Evolutionary conservation across 768 basidiomycete genomes (phyloP), one percentile per base, ranked within the genome.

Genomic region (Leccinum pellstonianum): DNA sequence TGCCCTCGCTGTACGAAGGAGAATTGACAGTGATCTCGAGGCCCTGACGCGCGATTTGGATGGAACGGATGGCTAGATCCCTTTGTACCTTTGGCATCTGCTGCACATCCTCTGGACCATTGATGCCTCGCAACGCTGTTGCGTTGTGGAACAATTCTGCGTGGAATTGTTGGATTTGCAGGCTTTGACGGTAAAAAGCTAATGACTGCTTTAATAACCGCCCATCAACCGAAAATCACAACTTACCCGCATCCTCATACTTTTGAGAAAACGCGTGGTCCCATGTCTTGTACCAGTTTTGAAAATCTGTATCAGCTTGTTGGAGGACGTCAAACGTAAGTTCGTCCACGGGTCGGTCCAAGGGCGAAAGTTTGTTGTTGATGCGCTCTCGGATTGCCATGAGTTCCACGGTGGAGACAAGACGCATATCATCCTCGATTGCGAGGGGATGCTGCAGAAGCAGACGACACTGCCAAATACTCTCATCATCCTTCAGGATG

Each of bases 371-470:
- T 17, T 86, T 83, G 70, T 95, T 90, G 68, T 94, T 88, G 2
- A 95, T 81, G 25, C 89, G 83, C 67, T 96, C 95, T 60, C 95
- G 86, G 62, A 96, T 84, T 31, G 86, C 86, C 83, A 95, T 93
- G 57, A 96, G 81, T 68, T 98, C 94, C 27, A 98, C 93, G 2
- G 93, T 95, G 3, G 95, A 95, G 12, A 97, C 91, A 14, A 98
- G 84, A 58, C 95, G 88, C 85, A 93, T 94, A 68, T 98, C 95
- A 64, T 96, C 94, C 67, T 93, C 88, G 60, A 96, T 91, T 14
- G 92, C 84, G 29, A 96, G 76, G 38, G 95, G 95, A 71, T 97
- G 95, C 63, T 87, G 85, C 23, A 97, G 76, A 19, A 98, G 80
- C 50, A 87, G 77, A 37, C 89, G 85, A 65, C 91, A 93, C 61